These are phyloP conservation scores for Pseudogymnoascus sp. DNA, from an alignment of 2,329 filamentous ascomycete genomes.

Conservation along the genomic window DNA sequence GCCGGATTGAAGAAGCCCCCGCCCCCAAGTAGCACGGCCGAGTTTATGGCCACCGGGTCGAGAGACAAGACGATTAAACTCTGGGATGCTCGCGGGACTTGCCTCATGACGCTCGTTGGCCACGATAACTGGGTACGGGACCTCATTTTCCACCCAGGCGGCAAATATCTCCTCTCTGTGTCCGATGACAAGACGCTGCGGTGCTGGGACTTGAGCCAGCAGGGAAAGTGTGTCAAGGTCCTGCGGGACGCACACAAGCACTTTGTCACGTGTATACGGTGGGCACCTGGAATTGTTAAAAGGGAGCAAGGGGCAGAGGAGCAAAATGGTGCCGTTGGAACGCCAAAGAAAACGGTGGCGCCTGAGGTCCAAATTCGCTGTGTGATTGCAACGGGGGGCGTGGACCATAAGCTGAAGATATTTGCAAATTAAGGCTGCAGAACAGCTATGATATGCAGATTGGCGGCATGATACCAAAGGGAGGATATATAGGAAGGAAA, in stretches of 20 bases:
- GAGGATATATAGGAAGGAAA: neutral
- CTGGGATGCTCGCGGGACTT: conserved; percentile 78
- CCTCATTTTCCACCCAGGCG: conserved; percentile 81
- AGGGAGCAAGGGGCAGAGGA: conserved; percentile 39
- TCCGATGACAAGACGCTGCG: conserved; percentile 86
- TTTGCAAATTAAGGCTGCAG: conserved; percentile 44
- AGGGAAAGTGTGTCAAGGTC: conserved; percentile 80
- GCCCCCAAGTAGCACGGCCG: conserved; percentile 62
- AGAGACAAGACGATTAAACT: conserved; percentile 85
- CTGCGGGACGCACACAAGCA: conserved; percentile 70
- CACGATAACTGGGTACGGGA: conserved; percentile 93
- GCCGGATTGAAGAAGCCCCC: conserved; percentile 80
- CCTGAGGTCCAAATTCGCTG: conserved; percentile 63
- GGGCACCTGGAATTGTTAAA: conserved; percentile 71
- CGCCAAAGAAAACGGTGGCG: conserved; percentile 31
- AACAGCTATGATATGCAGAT: too few species aligned
- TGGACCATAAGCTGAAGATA: conserved; percentile 70
- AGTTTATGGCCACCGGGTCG: conserved; percentile 83
- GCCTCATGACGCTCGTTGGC: conserved; percentile 74
- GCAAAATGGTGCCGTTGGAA: conserved; percentile 37
- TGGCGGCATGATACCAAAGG: neutral
- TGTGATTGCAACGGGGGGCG: conserved; percentile 78
- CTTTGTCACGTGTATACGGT: conserved; percentile 79
- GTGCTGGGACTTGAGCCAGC: conserved; percentile 89
- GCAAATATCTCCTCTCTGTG: conserved; percentile 79